Conservation (phyloP, 176 grass and related monocot species). For the Saccharum officinarum region DNA sequence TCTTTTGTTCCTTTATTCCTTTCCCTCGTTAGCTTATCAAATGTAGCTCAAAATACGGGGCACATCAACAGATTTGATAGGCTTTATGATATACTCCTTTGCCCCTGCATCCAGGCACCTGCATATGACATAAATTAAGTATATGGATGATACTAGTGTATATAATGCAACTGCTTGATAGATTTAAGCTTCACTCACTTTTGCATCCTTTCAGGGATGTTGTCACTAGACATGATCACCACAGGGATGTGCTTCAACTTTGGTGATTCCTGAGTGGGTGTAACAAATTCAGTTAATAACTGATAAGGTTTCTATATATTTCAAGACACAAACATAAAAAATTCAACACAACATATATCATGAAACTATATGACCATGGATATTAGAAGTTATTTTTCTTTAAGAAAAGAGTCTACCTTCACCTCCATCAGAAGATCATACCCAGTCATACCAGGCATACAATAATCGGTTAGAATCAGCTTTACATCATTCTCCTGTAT, state of each 20-base stretch:
- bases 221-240: constrained; percentile 1
- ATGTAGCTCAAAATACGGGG: not conserved
- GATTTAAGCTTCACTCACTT: not conserved
- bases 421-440: constrained; percentile 8
- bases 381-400: not conserved
- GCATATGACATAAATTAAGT: not conserved
- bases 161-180: not conserved
- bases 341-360: not conserved
- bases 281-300: not conserved
- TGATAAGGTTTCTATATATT: not conserved
- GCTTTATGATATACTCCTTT: constrained; percentile 2
- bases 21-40: not conserved
- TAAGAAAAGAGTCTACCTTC: constrained; percentile 5
- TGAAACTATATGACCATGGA: not conserved
- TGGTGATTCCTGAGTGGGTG: not conserved
- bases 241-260: not conserved
- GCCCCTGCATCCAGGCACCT: constrained; percentile 14
- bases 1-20: not conserved
- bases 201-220: not conserved
- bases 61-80: not conserved
- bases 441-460: constrained; percentile 13
- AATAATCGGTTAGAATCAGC: not conserved
- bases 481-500: constrained; percentile 3
- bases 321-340: not conserved
- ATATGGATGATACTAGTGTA: not conserved